Base-by-base conservation (phyloP, 2,329 filamentous ascomycete species). In the Calycina herbarum region DNA sequence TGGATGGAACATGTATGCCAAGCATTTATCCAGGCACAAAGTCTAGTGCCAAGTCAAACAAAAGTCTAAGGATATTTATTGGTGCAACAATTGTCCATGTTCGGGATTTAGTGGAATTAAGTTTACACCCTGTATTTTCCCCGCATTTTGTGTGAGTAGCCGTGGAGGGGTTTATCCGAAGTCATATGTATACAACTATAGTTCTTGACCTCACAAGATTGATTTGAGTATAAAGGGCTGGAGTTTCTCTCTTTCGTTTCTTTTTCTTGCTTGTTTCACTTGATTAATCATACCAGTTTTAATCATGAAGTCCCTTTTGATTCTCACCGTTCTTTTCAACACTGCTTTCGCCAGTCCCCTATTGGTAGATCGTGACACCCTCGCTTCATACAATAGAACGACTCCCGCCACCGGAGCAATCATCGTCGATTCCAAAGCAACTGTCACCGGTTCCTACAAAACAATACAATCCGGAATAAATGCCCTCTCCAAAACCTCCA, bases 321-420 rank as follows among this genome's bases (percentile, higher is more conserved):
- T 33, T 35, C n/a, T 57, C 27, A 11, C 56, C 15, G 5, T 35
- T 33, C 31, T 57, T 35, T 31, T 35, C 56, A 57, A 20, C 29
- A 8, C 1, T 15, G 56, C 27, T 35, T 35, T 57, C 27, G 5
- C 56, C 27, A 57, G 56, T 35, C 20, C 48, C 10, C 7, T 54
- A 6, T 29, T 57, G 29, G 27, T 57, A 10, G 29, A 38, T 35
- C 76, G 45, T 6, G n/a, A 24, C n/a, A 51, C 10, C 45, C 45
- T 51, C 20, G 48, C 20, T 54, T 11, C 48, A 54, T 54, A 54
- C 48, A 27, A 54, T 7, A 10, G 80, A 42, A 81, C 79, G 2
- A 74, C 77, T 20, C 76, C 82, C 17, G 82, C 82, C 7, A 64
- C 75, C 13, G 82, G 81, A 24, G 80, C 81, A 54, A 76, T 84